These are phyloP conservation scores for Epichloe elymi DNA, from an alignment of 2,329 filamentous ascomycete species.

Conservation along the genomic window DNA sequence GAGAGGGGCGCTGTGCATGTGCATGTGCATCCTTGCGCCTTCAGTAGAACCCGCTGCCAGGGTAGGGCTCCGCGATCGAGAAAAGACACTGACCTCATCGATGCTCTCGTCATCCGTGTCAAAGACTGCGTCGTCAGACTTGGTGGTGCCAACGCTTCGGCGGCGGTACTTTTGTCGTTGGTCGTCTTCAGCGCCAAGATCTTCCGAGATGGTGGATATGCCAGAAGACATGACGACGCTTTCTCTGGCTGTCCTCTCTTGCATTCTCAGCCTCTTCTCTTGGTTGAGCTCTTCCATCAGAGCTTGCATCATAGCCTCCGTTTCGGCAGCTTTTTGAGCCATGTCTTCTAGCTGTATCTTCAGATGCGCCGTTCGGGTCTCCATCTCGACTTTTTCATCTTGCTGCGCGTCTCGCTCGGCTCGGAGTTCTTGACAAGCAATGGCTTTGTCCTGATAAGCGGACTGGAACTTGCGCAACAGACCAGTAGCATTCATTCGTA, in stretches of 20 bases:
- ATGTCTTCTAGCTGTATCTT: slow-evolving; percentile 49
- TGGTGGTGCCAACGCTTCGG: slow-evolving; percentile 29
- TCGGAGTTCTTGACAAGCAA: slow-evolving; percentile 35
- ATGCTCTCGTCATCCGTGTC: slow-evolving; percentile 40
- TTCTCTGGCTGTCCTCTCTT: slow-evolving; percentile 22
- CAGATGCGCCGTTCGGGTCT: slow-evolving; percentile 38
- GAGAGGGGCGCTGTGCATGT: slow-evolving; percentile 1
- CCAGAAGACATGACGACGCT: slow-evolving; percentile 18
- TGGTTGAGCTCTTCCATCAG: slow-evolving; percentile 36
- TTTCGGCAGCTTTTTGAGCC: slow-evolving; percentile 37
- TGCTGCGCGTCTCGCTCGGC: slow-evolving; percentile 38
- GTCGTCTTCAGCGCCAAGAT: slow-evolving; percentile 41
- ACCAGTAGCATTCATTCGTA: slow-evolving; percentile 43
- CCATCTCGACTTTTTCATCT: slow-evolving; percentile 44
- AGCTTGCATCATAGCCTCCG: slow-evolving; percentile 36
- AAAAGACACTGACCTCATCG: slow-evolving; percentile 46
- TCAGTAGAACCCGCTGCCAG: slow-evolving; percentile 20
- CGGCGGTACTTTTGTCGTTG: slow-evolving; percentile 28
- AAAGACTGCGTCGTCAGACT: slow-evolving; percentile 27
- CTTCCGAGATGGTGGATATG: slow-evolving; percentile 35
- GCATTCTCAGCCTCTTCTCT: slow-evolving; percentile 34
- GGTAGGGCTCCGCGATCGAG: slow-evolving; percentile 44
- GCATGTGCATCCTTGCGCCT: background rate
- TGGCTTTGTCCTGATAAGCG: slow-evolving; percentile 42
- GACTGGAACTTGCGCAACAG: slow-evolving; percentile 42